Percentiles rank a stretch among this genome's conserved stretches.
phyloP scores from a whole-genome alignment of 2,329 filamentous ascomycete genomes.

The Sporothrix pallida region DNA sequence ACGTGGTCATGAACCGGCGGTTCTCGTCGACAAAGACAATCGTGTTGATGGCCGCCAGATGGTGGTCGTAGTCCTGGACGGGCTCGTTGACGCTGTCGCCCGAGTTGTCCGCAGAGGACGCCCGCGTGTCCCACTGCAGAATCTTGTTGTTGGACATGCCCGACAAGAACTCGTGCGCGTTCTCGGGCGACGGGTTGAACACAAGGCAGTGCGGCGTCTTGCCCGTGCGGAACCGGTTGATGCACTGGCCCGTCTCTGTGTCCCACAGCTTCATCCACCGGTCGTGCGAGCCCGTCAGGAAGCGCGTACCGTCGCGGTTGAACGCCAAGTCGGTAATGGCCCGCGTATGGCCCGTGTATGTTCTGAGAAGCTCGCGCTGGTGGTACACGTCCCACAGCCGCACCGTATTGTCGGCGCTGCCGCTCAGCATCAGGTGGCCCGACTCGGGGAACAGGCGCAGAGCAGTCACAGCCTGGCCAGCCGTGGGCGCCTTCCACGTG shows the following conservation, averaged over 20 bases:
- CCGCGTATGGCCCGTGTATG: slow-evolving; percentile 90
- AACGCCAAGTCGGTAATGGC: slow-evolving; percentile 89
- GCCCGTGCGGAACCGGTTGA: slow-evolving; percentile 87
- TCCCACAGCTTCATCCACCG: slow-evolving; percentile 98
- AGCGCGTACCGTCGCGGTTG: slow-evolving; percentile 79
- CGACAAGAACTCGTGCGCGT: slow-evolving; percentile 87
- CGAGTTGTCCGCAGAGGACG: slow-evolving; percentile 40
- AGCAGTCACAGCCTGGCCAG: slow-evolving; percentile 71
- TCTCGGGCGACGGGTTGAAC: slow-evolving; percentile 82
- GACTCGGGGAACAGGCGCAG: slow-evolving; percentile 87
- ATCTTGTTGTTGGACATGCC: slow-evolving; percentile 99
- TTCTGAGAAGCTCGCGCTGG: slow-evolving; percentile 82
- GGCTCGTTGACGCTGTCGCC: slow-evolving; percentile 63
- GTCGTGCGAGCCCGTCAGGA: slow-evolving; percentile 91
- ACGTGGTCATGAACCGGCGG: slow-evolving; percentile 95
- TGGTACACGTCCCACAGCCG: slow-evolving; percentile 97
- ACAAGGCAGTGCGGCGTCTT: slow-evolving; percentile 94
- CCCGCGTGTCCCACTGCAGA: slow-evolving; percentile 90
- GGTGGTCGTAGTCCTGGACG: slow-evolving; percentile 97
- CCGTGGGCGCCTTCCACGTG: slow-evolving; percentile 79
- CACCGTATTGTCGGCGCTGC: slow-evolving; percentile 87
- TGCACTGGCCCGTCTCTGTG: slow-evolving; percentile 88
- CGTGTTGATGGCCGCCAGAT: slow-evolving; percentile 96
- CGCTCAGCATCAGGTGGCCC: slow-evolving; percentile 86
- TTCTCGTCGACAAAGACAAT: slow-evolving; percentile 95